Conservation (phyloP, 1,284 basidiomycete genomes). For the Taiwanofungus camphoratus region DNA sequence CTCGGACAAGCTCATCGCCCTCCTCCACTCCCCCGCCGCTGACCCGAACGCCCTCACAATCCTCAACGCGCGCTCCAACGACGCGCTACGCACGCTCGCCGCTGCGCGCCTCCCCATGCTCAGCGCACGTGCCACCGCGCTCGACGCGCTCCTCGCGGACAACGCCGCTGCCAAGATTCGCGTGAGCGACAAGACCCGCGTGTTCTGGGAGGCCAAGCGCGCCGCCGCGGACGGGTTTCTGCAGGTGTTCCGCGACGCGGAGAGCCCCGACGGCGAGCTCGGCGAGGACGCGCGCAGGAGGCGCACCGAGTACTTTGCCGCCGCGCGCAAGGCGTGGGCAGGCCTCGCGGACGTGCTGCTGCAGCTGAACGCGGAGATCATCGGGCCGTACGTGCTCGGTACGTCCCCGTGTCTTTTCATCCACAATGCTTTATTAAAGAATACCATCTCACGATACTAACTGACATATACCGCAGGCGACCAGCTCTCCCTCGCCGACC, state of each 20-base stretch:
- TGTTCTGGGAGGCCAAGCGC: conserved; percentile 52
- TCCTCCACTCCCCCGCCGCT: conserved; percentile 54
- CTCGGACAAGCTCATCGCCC: conserved; percentile 57
- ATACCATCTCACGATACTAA: conserved; percentile 5
- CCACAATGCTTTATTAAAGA: not conserved
- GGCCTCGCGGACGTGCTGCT: conserved; percentile 39
- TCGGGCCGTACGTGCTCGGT: conserved; percentile 72
- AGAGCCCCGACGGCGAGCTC: conserved; percentile 35
- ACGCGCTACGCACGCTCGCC: conserved; percentile 37
- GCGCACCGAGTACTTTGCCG: conserved; percentile 32
- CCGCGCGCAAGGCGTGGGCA: conserved; percentile 37
- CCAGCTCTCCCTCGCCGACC: conserved; percentile 74
- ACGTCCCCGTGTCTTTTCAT: conserved; percentile 18
- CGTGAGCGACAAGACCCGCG: conserved; percentile 57
- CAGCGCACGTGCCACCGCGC: conserved; percentile 41
- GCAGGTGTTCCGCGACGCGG: conserved; percentile 39
- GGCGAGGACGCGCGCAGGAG: conserved; percentile 25
- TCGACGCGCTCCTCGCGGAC: conserved; percentile 50
- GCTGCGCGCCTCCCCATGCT: conserved; percentile 39
- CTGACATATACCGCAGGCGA: too few relatives aligned
- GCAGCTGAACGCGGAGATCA: conserved; percentile 52
- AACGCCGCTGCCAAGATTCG: conserved; percentile 40
- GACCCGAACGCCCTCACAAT: conserved; percentile 47
- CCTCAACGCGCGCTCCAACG: conserved; percentile 47
- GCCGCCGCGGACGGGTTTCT: conserved; percentile 39